Conservation (phyloP, 176 grass and related monocot genomes). For the Alopecurus myosuroides region DNA sequence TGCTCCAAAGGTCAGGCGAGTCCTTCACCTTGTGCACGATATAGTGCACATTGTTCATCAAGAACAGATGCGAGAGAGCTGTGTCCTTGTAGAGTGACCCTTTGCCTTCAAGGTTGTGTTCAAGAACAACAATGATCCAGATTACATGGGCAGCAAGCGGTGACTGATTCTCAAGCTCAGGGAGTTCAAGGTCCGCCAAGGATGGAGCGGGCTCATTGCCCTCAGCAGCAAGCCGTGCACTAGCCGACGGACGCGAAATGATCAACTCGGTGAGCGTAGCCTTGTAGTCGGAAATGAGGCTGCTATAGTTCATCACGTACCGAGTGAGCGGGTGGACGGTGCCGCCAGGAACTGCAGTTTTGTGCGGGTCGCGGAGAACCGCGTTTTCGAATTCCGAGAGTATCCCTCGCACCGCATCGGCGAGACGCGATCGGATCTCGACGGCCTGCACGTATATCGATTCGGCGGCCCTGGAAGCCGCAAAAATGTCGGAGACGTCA, state of each 20-base stretch:
- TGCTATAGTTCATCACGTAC: constrained; percentile 96
- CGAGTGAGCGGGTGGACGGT: constrained; percentile 89
- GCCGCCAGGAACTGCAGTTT: constrained; percentile 64
- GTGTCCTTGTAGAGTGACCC: constrained; percentile 67
- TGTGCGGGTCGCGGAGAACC: constrained; percentile 79
- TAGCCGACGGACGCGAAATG: constrained; percentile 55
- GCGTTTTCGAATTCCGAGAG: constrained; percentile 99
- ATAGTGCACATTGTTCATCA: constrained; percentile 96
- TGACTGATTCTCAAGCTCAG: constrained; percentile 60
- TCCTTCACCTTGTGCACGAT: constrained; percentile 92
- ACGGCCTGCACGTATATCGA: constrained; percentile 73
- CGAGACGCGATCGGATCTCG: constrained; percentile 78
- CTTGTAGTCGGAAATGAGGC: constrained; percentile 87
- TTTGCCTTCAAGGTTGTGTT: constrained; percentile 81
- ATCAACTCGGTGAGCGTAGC: constrained; percentile 69
- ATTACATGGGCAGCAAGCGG: constrained; percentile 69
- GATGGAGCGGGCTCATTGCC: constrained; percentile 37
- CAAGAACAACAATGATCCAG: constrained; percentile 87
- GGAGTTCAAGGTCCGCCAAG: constrained; percentile 58
- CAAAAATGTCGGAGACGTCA: constrained; percentile 74
- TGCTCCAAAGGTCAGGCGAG: constrained; percentile 58
- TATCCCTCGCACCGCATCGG: constrained; percentile 85
- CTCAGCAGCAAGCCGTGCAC: constrained; percentile 47
- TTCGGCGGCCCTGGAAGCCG: constrained; percentile 62
- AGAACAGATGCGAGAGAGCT: constrained; percentile 66